These are phyloP conservation scores for Suillus sp. DNA, from an alignment of 768 basidiomycete species.

Conservation along the genomic window DNA sequence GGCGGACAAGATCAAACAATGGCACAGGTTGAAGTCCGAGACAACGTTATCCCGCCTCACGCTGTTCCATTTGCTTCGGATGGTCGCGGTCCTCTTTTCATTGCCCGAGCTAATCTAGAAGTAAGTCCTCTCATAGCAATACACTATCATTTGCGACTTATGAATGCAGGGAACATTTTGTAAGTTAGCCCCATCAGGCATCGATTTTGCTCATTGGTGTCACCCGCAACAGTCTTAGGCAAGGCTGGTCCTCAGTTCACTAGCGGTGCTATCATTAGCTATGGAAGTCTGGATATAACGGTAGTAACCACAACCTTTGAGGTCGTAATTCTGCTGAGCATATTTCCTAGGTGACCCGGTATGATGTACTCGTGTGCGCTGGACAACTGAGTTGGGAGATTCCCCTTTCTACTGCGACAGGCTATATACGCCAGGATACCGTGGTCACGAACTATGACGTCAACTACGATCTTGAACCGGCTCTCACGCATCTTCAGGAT, in stretches of 20 bases:
- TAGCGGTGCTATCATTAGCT: constrained; percentile 27
- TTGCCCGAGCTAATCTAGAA: constrained; percentile 29
- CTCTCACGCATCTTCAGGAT: not conserved
- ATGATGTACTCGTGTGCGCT: constrained; percentile 35
- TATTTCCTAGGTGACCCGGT: constrained; percentile 23
- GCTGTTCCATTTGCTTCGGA: constrained; percentile 30
- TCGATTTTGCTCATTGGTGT: not conserved
- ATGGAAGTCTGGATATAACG: constrained; percentile 25
- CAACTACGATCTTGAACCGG: not conserved
- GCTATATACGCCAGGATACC: not conserved
- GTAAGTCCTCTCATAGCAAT: constrained; percentile 4
- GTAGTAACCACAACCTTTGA: constrained; percentile 13
- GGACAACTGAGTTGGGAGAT: constrained; percentile 28
- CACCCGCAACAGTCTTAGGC: constrained; percentile 24
- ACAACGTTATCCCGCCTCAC: constrained; percentile 33
- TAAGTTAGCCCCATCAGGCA: constrained; percentile 15
- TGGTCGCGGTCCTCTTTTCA: constrained; percentile 29
- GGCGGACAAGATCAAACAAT: not conserved
- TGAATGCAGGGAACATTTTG: constrained; percentile 27
- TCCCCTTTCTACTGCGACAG: not conserved
- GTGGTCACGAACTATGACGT: not conserved
- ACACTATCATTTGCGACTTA: constrained; percentile 2
- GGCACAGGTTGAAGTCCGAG: constrained; percentile 28
- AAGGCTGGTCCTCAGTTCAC: constrained; percentile 30
- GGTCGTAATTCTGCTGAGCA: not conserved